Evolutionary conservation across 1,139 yeast species (phyloP), one percentile per base, ranked within the genome.

Genomic region (Yarrowia galli): DNA sequence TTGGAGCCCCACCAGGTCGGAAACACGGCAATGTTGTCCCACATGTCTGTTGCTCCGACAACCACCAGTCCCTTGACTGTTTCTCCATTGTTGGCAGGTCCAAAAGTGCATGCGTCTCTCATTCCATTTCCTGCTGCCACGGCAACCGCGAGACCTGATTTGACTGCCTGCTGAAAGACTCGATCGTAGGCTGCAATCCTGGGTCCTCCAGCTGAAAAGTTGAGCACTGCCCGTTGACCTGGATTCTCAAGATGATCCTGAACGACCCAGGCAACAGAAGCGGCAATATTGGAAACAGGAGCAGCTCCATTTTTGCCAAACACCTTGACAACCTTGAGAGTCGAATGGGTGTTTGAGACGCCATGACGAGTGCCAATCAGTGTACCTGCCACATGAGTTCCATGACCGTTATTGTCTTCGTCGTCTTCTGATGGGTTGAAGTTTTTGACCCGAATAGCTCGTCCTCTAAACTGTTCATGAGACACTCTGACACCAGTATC

Each of bases 91-190:
- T 85, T 82, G 16, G 89, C 88, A 20, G 90, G 90, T n/a, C 89
- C 86, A 70, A 79, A 82, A 73, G 84, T 80, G 79, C 89, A 87
- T 7, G 91, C 89, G 71, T 85, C 86, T 70, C 82, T 83, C 74
- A 84, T 84, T 73, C 86, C 89, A 75, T 87, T 87, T 71, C 91
- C 91, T 38, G 91, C 90, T 54, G 90, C 88, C 51, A 85, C 86
- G 45, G 89, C 85, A 70, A 87, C 63, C 2, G 20, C 66, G 15
- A 61, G 38, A 2, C 66, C 66, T 2, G 66, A 35, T 18, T 38
- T 36, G 35, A 61, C 66, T 10, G 66, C 66, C 3, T 32, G 42
- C 15, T 35, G 45, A 16, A 61, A 61, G 23, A 61, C 56, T 23
- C 38, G 20, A 18, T 61, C 66, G 16, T 61, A 61, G 10, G 46